Evolutionary conservation across 768 basidiomycete species (phyloP).

Genomic region (Leccinum longicurvipes): DNA sequence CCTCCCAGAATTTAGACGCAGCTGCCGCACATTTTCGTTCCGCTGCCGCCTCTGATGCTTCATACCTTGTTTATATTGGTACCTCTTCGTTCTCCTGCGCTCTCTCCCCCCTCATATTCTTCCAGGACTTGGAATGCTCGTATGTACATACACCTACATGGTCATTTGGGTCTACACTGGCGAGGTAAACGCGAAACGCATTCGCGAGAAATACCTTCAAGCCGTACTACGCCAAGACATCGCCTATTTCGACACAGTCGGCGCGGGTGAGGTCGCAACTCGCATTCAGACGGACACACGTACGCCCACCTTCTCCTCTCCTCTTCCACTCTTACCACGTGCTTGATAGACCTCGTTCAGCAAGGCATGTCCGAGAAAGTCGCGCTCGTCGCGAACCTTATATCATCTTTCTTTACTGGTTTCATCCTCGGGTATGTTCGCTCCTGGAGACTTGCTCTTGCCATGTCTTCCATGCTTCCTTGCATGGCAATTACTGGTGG

Average conservation of each 20-base stretch:
- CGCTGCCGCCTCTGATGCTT: conserved; percentile 53
- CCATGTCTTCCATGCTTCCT: conserved; percentile 76
- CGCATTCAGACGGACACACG: conserved; percentile 88
- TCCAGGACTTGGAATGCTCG: conserved; percentile 69
- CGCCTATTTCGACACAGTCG: conserved; percentile 86
- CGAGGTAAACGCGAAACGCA: conserved; percentile 77
- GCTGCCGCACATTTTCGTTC: conserved; percentile 48
- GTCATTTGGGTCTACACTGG: conserved; percentile 68
- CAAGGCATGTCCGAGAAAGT: conserved; percentile 92
- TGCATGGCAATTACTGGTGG: conserved; percentile 75
- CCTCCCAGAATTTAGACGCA: conserved; percentile 31
- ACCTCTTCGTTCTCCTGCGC: conserved; percentile 15
- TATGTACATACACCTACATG: conserved; percentile 75
- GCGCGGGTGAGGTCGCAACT: conserved; percentile 91
- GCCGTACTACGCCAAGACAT: conserved; percentile 85
- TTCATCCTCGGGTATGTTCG: conserved; percentile 70
- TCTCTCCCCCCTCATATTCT: not conserved
- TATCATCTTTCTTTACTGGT: conserved; percentile 73
- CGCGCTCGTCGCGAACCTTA: conserved; percentile 59
- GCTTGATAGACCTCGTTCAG: conserved; percentile 70
- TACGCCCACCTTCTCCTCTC: conserved; percentile 31
- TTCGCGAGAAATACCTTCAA: conserved; percentile 79
- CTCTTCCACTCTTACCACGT: not conserved
- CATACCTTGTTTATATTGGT: conserved; percentile 69
- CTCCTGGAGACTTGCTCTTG: conserved; percentile 81